phyloP scores from a whole-genome alignment of 495 filamentous ascomycete species.

The Hyaloscypha variabilis region DNA sequence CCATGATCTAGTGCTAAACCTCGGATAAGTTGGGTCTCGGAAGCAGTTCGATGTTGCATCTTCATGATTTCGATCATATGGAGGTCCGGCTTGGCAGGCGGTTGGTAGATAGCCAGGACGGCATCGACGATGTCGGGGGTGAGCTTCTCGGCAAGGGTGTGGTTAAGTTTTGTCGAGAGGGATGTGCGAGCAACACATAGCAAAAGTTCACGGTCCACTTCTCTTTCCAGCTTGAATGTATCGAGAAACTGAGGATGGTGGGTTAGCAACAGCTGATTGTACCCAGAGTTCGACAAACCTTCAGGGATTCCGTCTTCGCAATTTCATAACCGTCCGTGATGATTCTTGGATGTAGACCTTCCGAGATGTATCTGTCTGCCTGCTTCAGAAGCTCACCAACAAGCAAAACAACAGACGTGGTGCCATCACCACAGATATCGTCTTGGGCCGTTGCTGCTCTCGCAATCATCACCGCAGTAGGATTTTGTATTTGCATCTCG shows the following conservation, averaged over 20 bases:
- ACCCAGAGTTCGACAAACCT: slow-evolving; percentile 51
- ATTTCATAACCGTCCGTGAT: slow-evolving; percentile 98
- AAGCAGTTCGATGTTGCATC: slow-evolving; percentile 97
- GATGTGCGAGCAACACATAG: slow-evolving; percentile 93
- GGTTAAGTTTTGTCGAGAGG: slow-evolving; percentile 90
- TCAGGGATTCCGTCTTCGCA: slow-evolving; percentile 89
- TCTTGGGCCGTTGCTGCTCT: slow-evolving; percentile 97
- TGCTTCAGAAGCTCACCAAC: slow-evolving; percentile 98
- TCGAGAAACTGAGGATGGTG: slow-evolving; percentile 84
- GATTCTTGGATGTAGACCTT: slow-evolving; percentile 93
- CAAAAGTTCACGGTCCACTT: slow-evolving; percentile 92
- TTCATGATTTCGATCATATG: slow-evolving; percentile 99
- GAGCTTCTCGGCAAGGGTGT: slow-evolving; percentile 83
- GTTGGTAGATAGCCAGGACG: slow-evolving; percentile 88
- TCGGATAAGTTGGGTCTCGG: slow-evolving; percentile 93
- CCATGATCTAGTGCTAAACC: slow-evolving; percentile 95
- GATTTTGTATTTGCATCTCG: slow-evolving; percentile 96
- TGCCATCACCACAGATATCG: slow-evolving; percentile 97
- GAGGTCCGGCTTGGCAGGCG: slow-evolving; percentile 90
- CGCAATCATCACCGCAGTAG: slow-evolving; percentile 97
- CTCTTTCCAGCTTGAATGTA: slow-evolving; percentile 81
- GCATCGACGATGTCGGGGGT: slow-evolving; percentile 95
- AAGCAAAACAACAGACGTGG: slow-evolving; percentile 91
- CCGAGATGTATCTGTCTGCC: slow-evolving; percentile 89
- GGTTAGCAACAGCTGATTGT: neutral